phyloP scores from a whole-genome alignment of 169 alveolate genomes.

The Eimeria acervulina region DNA sequence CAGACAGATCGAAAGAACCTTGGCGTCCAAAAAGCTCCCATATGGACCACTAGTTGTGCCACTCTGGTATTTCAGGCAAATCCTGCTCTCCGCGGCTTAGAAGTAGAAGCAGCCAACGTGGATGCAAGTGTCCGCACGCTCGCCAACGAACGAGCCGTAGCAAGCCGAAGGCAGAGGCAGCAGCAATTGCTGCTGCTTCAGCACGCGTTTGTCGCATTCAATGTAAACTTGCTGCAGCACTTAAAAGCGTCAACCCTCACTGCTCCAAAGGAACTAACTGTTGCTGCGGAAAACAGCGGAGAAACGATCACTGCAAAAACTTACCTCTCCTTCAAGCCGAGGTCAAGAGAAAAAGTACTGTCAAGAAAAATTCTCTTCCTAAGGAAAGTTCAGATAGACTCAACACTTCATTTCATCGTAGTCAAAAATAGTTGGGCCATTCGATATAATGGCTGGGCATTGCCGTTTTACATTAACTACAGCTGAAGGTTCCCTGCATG shows the following conservation, averaged over 20 bases:
- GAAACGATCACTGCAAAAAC: background rate
- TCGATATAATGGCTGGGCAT: background rate
- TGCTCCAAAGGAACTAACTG: constrained; percentile 56
- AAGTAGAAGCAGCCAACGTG: constrained; percentile 41
- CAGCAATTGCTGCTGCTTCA: constrained; percentile 66
- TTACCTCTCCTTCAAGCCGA: constrained; percentile 12
- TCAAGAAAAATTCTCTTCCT: constrained; percentile 30
- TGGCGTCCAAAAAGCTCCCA: background rate
- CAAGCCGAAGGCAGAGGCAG: background rate
- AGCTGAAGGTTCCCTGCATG: background rate
- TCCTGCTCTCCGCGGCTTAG: constrained; percentile 45
- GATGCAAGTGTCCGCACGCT: constrained; percentile 17
- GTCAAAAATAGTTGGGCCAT: background rate
- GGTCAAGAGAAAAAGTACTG: constrained; percentile 26
- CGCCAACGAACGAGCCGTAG: constrained; percentile 19
- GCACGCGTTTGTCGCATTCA: constrained; percentile 63
- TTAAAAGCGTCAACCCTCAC: constrained; percentile 17
- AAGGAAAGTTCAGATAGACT: constrained; percentile 33
- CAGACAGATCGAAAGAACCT: background rate
- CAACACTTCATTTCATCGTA: too few species aligned
- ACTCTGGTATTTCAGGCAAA: background rate
- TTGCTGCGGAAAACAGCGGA: constrained; percentile 54
- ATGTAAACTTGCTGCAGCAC: constrained; percentile 46
- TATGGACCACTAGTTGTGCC: background rate
- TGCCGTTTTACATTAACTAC: background rate